Conservation (phyloP, 2,329 filamentous ascomycete species). For the Xylaria sp. region DNA sequence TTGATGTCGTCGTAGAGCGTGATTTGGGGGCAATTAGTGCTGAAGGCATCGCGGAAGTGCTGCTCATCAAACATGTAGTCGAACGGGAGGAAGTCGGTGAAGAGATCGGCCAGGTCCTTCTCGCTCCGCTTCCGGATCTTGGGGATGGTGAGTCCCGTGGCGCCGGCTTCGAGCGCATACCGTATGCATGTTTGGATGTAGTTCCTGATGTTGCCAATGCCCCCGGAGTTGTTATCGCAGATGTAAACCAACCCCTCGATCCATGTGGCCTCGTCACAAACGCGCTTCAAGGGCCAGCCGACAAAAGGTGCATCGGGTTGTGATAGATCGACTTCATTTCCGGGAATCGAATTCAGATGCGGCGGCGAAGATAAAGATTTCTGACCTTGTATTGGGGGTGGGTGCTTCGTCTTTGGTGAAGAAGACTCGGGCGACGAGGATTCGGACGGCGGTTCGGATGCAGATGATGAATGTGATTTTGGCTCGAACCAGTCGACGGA, state of each 20-base stretch:
- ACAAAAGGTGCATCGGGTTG: conserved; percentile 50
- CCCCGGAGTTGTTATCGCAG: conserved; percentile 58
- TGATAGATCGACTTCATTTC: conserved; percentile 45
- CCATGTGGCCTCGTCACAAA: conserved; percentile 51
- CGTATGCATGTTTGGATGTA: conserved; percentile 57
- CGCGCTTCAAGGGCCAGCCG: conserved; percentile 51
- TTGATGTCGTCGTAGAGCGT: conserved; percentile 47
- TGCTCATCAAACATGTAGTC: conserved; percentile 54
- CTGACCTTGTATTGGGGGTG: background rate
- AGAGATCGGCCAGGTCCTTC: conserved; percentile 49
- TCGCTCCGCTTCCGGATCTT: conserved; percentile 52
- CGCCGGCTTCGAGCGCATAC: conserved; percentile 55
- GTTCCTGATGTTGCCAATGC: conserved; percentile 57
- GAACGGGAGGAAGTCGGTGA: conserved; percentile 48
- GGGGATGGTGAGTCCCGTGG: conserved; percentile 52
- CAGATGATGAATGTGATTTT: conserved; percentile 7
- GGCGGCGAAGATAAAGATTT: background rate
- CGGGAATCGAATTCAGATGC: conserved; percentile 16
- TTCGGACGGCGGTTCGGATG: background rate
- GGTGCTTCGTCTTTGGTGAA: background rate
- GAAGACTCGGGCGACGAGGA: background rate
- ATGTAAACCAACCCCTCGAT: conserved; percentile 51
- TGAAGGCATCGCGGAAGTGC: conserved; percentile 50
- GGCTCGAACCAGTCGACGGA: conserved; percentile 34
- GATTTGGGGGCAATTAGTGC: conserved; percentile 50